Evolutionary conservation across 2,329 filamentous ascomycete species (phyloP), one percentile per base, ranked within the genome.

Genomic region (Ascochyta lentis): DNA sequence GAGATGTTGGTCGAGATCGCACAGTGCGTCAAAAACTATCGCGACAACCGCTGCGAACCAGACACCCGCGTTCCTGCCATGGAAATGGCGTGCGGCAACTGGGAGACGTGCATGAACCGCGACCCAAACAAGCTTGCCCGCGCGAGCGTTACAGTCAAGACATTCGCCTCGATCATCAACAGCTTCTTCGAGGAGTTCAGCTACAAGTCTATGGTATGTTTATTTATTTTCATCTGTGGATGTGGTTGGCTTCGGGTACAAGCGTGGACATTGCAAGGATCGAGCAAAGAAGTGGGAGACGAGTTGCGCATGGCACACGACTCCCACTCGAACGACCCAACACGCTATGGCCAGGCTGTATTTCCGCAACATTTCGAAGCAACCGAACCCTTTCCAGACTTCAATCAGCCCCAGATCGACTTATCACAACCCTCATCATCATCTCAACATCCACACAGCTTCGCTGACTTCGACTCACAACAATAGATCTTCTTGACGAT

Each of bases 91-190:
- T 99, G 95, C 73, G 84, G 87, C 31, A 85, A 88, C 59, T 98
- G 94, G 94, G 87, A 89, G 61, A 81, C 86, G 29, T 98, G 95
- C 77, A 96, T 96, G 91, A 87, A 88, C 62, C 86, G 89, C 62
- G 91, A 97, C 68, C 88, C 92, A 0, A 83, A 87, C 40, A 86
- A 86, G 52, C 86, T 96, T 52, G 92, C 91, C 63, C 83, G 89
- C 34, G 89, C 94, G 38, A 89, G 88, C 67, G 86, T 96, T 35
- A 91, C 89, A 16, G 93, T 92, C 5, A 89, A 91, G 69, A 95
- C 93, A 24, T 90, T 97, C 71, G 94, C 94, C 0, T 87, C 92
- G 70, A 96, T 99, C 37, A 89, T 98, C 76, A 97, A 98, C 73
- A 89, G 89, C 68, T 97, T 98, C 74, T 88, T 96, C 4, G 92